phyloP scores from a whole-genome alignment of 306 rosid species.

The Lathyrus oleraceus region DNA sequence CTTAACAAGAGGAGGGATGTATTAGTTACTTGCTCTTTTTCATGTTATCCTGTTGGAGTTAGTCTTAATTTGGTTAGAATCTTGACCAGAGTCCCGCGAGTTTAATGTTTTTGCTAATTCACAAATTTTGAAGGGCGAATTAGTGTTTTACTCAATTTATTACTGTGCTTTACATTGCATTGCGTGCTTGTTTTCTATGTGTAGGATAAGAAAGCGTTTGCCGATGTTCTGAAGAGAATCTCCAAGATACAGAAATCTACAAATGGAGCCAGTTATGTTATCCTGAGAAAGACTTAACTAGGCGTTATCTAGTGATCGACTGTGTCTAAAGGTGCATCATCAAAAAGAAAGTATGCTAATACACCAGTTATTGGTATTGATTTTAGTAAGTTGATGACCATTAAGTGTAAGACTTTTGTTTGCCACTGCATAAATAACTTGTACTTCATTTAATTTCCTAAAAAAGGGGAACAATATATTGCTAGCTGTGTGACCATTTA shows the following conservation, averaged over 20 bases:
- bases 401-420: neutral
- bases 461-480: too few species aligned
- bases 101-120: constrained; percentile 24
- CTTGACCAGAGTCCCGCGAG: neutral
- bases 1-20: neutral
- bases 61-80: constrained; percentile 11
- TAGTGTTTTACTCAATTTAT: too few species aligned
- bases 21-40: constrained; percentile 3
- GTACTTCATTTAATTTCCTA: too few species aligned
- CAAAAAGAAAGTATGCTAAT: neutral
- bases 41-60: neutral
- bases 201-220: constrained; percentile 94
- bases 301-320: neutral
- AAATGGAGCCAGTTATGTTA: constrained; percentile 67
- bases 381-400: constrained; percentile 10
- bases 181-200: constrained; percentile 25
- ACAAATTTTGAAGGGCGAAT: too few species aligned
- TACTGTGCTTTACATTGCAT: neutral
- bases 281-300: constrained; percentile 60
- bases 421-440: too few species aligned
- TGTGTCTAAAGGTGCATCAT: constrained; percentile 18
- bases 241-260: constrained; percentile 80
- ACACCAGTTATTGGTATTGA: neutral
- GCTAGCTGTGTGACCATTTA: too few species aligned
- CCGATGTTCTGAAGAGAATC: constrained; percentile 79